A percentile compares a stretch with the other conserved stretches of the same genome.
Evolutionary conservation across 164 flowering plant genomes (phyloP).

Genomic region (Platanus orientalis): DNA sequence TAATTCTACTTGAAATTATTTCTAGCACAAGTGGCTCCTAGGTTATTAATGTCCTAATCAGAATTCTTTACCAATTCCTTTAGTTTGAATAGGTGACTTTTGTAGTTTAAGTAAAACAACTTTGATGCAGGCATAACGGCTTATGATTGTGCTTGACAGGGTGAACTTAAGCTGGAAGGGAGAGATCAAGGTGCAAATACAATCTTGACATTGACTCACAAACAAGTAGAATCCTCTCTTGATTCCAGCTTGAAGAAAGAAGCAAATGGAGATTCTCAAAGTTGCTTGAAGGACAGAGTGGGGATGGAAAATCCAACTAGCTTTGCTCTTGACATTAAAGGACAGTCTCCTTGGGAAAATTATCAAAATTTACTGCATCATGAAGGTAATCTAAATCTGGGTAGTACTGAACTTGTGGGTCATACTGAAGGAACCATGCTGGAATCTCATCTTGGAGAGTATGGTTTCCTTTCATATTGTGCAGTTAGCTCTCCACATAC

Average conservation of each 20-base stretch:
- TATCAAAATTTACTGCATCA: too few relatives aligned
- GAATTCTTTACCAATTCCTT: neutral
- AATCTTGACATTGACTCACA: slow-evolving; percentile 9
- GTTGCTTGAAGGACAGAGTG: slow-evolving; percentile 21
- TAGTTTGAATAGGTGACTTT: neutral
- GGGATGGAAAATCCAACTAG: slow-evolving; percentile 13
- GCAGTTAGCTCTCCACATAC: slow-evolving; percentile 22
- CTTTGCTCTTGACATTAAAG: slow-evolving; percentile 10
- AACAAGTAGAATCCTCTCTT: slow-evolving; percentile 10
- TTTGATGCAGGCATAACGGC: slow-evolving; percentile 2
- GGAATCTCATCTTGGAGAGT: slow-evolving; percentile 18
- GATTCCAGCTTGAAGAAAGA: slow-evolving; percentile 20
- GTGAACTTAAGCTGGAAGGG: slow-evolving; percentile 14
- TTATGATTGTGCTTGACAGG: slow-evolving; percentile 30
- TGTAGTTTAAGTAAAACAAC: neutral
- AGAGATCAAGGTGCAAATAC: slow-evolving; percentile 7
- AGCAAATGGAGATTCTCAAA: slow-evolving; percentile 19
- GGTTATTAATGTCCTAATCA: too few relatives aligned
- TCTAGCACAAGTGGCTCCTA: too few relatives aligned
- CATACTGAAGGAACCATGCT: slow-evolving; percentile 16
- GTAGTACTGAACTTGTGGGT: slow-evolving; percentile 15
- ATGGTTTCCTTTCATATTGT: slow-evolving; percentile 15
- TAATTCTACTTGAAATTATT: too few relatives aligned
- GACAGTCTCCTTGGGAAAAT: slow-evolving; percentile 9
- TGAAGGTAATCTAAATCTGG: slow-evolving; percentile 14